A percentile compares a stretch with the other conserved stretches of the same genome.
These are phyloP conservation scores for Cutaneotrichosporon sp. DNA, from an alignment of 1,284 basidiomycete genomes.

Conservation along the genomic window DNA sequence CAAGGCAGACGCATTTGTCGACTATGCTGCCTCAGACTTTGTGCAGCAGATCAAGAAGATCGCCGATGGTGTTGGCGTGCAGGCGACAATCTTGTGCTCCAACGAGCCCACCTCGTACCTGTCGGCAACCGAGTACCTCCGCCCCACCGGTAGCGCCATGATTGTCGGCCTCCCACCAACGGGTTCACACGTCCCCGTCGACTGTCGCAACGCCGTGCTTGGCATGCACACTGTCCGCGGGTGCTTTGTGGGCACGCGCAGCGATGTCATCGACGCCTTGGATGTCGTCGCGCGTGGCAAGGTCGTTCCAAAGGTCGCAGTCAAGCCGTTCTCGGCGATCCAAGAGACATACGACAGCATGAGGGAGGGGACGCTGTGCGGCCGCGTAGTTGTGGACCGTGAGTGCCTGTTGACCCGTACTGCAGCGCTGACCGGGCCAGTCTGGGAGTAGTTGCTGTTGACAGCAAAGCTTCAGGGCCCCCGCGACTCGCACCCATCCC, in stretches of 20 bases:
- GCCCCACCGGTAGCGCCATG: constrained; percentile 66
- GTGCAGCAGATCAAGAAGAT: constrained; percentile 50
- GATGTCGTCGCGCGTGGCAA: constrained; percentile 67
- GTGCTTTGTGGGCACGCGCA: constrained; percentile 70
- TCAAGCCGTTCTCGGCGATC: constrained; percentile 61
- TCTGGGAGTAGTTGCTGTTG: constrained; percentile 8
- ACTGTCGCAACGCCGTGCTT: constrained; percentile 75
- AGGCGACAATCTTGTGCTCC: constrained; percentile 64
- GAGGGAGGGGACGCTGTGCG: constrained; percentile 11
- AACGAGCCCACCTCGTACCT: constrained; percentile 59
- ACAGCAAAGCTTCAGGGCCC: too few relatives aligned
- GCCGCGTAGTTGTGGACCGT: constrained; percentile 21
- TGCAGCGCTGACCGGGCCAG: constrained; percentile 4
- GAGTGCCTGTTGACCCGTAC: not conserved
- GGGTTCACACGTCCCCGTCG: constrained; percentile 49
- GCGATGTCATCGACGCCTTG: constrained; percentile 72
- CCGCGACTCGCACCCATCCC: too few relatives aligned
- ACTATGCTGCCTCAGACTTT: constrained; percentile 60
- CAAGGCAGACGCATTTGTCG: constrained; percentile 74
- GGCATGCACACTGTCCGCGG: constrained; percentile 69
- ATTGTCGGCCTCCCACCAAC: constrained; percentile 70
- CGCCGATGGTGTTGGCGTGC: constrained; percentile 69
- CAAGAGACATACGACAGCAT: constrained; percentile 17
- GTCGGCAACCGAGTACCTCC: constrained; percentile 69
- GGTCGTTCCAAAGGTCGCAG: constrained; percentile 62